These are phyloP conservation scores for Caryopteris hybrid DNA, from an alignment of 305 asterid species.

Conservation along the genomic window DNA sequence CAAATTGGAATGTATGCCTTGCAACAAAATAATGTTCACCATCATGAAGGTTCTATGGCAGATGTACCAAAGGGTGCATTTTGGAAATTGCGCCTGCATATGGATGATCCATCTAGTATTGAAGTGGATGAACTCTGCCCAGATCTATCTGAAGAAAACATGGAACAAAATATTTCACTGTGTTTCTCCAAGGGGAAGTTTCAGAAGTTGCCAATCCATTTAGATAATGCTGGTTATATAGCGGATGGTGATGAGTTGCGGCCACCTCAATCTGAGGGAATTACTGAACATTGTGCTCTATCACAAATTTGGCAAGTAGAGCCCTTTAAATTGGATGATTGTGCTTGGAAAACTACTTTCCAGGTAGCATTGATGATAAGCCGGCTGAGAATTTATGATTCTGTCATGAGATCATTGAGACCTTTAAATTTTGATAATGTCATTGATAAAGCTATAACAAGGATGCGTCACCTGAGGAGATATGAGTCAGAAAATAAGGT, in stretches of 20 bases:
- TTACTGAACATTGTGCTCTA: constrained; percentile 33
- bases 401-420: constrained; percentile 54
- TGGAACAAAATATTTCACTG: constrained; percentile 26
- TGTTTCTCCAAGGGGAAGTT: constrained; percentile 26
- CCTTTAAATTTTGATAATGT: constrained; percentile 40
- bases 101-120: constrained; percentile 30
- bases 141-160: constrained; percentile 30
- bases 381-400: constrained; percentile 60
- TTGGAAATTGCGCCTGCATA: constrained; percentile 50
- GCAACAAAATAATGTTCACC: constrained; percentile 21
- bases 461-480: constrained; percentile 32
- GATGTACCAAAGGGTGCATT: constrained; percentile 49
- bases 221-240: constrained; percentile 21
- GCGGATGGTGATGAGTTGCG: constrained; percentile 50
- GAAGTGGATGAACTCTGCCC: constrained; percentile 64
- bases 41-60: constrained; percentile 24
- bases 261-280: constrained; percentile 45
- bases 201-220: constrained; percentile 42
- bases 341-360: constrained; percentile 34
- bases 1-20: constrained; percentile 21
- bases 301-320: constrained; percentile 30
- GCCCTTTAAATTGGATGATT: constrained; percentile 33
- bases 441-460: constrained; percentile 33
- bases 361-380: constrained; percentile 57
- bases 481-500: constrained; percentile 43